Evolutionary conservation across 2,329 filamentous ascomycete species (phyloP).

Genomic region (Blastomyces silverae): DNA sequence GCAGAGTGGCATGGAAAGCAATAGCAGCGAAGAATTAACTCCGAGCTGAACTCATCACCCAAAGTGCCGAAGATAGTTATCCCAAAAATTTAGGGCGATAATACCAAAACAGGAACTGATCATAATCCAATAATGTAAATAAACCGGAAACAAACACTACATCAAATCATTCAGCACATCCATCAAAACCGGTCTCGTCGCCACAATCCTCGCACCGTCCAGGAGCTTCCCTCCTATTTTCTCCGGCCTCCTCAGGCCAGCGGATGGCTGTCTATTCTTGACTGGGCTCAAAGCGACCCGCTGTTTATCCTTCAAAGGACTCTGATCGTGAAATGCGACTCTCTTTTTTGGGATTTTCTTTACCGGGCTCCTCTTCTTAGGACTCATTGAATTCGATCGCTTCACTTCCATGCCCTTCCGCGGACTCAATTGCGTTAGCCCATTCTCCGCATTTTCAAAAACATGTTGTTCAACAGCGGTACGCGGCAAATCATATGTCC

Average conservation of each 20-base stretch:
- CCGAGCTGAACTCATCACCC: background rate
- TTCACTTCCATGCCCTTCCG: constrained; percentile 14
- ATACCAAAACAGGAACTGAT: constrained; percentile 13
- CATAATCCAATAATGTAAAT: constrained; percentile 12
- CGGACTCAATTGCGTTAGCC: constrained; percentile 17
- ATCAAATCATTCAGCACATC: constrained; percentile 66
- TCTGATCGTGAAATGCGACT: constrained; percentile 19
- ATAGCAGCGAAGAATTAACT: background rate
- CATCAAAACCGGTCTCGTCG: constrained; percentile 60
- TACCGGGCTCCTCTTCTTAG: constrained; percentile 23
- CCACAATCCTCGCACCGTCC: constrained; percentile 51
- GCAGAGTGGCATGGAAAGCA: background rate
- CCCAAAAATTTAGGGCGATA: constrained; percentile 12
- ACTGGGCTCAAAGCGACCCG: constrained; percentile 31
- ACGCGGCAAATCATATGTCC: constrained; percentile 66
- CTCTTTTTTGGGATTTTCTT: constrained; percentile 15
- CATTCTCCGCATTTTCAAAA: constrained; percentile 48
- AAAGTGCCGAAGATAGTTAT: background rate
- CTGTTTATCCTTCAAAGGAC: constrained; percentile 21
- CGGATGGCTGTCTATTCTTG: constrained; percentile 26
- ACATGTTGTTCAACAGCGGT: constrained; percentile 60
- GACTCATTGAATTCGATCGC: constrained; percentile 25
- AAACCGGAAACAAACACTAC: constrained; percentile 25
- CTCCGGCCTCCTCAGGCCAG: constrained; percentile 45
- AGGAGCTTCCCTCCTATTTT: constrained; percentile 54